Percentiles rank a stretch among this genome's conserved stretches.
Conservation (phyloP, 2,329 filamentous ascomycete genomes). For the Incumbomyces lentus region DNA sequence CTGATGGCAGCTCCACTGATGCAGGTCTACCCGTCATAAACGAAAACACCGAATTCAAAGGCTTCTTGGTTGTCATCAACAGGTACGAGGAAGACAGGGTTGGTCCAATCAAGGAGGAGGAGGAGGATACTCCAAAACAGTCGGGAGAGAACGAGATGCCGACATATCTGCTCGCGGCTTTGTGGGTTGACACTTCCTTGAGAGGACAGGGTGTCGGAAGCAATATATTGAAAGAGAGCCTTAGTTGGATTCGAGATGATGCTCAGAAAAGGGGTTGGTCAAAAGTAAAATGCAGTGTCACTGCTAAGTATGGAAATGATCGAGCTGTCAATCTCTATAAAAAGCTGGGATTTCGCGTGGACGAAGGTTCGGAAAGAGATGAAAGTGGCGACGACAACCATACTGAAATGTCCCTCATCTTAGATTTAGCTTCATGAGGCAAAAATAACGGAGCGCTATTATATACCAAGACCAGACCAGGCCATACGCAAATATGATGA, state of each 20-base stretch:
- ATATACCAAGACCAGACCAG: no score
- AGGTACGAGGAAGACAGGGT: not conserved
- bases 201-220: constrained; percentile 13
- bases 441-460: constrained; percentile 23
- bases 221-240: constrained; percentile 10
- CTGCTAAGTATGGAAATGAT: constrained; percentile 14
- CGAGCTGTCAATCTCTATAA: constrained; percentile 13
- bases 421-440: not conserved
- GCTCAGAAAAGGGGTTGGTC: constrained; percentile 1
- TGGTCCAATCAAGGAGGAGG: not conserved
- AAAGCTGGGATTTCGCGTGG: constrained; percentile 12
- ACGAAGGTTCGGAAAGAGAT: no score
- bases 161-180: not conserved
- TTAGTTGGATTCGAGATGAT: constrained; percentile 8
- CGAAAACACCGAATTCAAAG: not conserved
- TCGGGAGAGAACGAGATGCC: not conserved
- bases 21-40: not conserved
- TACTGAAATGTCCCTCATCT: not conserved
- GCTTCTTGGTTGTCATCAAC: not conserved
- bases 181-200: not conserved
- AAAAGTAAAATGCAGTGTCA: not conserved
- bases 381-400: not conserved
- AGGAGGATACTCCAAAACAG: constrained; percentile 5
- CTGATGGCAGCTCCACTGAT: not conserved
- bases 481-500: no score